Evolutionary conservation across 495 filamentous ascomycete species (phyloP), one percentile per base, ranked within the genome.

Genomic region (Neurospora tetraspora): DNA sequence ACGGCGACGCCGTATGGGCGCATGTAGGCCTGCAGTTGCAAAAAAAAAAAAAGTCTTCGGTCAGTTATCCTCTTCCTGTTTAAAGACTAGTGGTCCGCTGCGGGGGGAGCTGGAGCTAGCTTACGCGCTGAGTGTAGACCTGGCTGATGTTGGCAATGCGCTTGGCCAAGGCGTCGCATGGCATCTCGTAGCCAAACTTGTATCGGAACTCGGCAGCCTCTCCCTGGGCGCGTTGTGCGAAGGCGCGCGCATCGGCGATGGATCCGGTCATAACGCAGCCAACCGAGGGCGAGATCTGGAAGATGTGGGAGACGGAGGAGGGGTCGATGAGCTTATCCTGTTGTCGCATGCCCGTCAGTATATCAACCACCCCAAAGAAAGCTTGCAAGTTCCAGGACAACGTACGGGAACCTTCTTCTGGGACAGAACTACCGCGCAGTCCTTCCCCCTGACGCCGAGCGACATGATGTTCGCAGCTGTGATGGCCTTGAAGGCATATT

Each of bases 401-500:
- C 95, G 76, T 91, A 98, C 96, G 72, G 96, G 95, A 75, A 99
- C 96, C 85, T 99, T 99, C 90, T 99, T 99, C 86, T 99, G 96
- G 69, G 96, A 98, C 77, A 99, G 85, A 20, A 99, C 93, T 31
- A 99, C 96, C 14, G 96, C 95, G 81, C 95, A 98, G 85, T 93
- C 89, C 86, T 98, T 98, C 80, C 96, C 96, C 82, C 94, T 88
- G 74, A 99, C 89, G 73, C 96, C 96, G 81, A 99, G 89, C 73
- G 96, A 96, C 83, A 96, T 98, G 82, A 98, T 99, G 82, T 98
- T 98, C 65, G 96, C 96, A 69, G 96, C 94, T 75, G 95, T 98
- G 84, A 99, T 99, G 47, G 96, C 96, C 85, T 99, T 99, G 90
- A 99, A 99, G 71, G 96, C 96, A 97, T 99, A 99, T 89, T 99